Conservation (phyloP, 805 yeast species). For the Schizosaccharomyces cryophilus region DNA sequence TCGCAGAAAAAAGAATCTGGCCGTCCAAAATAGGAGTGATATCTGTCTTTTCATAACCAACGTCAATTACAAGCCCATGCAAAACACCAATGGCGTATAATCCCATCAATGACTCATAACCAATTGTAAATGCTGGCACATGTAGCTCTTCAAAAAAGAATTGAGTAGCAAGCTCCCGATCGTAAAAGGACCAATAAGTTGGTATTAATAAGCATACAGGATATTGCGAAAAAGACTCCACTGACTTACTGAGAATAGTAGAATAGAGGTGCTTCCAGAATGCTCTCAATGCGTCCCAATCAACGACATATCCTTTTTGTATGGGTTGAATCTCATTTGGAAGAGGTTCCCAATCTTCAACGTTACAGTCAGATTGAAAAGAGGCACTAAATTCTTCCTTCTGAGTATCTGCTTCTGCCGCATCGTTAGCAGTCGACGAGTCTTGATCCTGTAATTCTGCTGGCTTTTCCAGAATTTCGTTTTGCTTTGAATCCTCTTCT, state of each 20-base stretch:
- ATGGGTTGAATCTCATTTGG: background rate
- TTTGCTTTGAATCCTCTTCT: background rate
- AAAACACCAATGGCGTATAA: background rate
- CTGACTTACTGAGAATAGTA: background rate
- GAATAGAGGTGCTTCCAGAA: background rate
- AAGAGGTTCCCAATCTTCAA: background rate
- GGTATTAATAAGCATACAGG: background rate
- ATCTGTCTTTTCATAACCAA: conserved; percentile 2
- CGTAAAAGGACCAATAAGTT: background rate
- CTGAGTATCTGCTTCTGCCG: background rate
- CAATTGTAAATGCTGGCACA: background rate
- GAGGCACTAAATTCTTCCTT: background rate
- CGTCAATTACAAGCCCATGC: background rate
- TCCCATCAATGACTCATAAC: background rate
- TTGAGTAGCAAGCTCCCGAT: background rate
- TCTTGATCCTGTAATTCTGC: too few relatives aligned
- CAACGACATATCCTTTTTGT: background rate
- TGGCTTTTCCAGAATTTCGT: too few relatives aligned
- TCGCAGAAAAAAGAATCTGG: background rate
- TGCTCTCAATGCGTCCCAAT: background rate
- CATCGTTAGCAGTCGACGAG: background rate
- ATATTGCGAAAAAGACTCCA: background rate
- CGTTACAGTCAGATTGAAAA: background rate
- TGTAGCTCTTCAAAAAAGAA: conserved; percentile 1
- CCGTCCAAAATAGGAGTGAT: conserved; percentile 2